Evolutionary conservation across 345 rosid genomes (phyloP).

Genomic region (Citrus medica): DNA sequence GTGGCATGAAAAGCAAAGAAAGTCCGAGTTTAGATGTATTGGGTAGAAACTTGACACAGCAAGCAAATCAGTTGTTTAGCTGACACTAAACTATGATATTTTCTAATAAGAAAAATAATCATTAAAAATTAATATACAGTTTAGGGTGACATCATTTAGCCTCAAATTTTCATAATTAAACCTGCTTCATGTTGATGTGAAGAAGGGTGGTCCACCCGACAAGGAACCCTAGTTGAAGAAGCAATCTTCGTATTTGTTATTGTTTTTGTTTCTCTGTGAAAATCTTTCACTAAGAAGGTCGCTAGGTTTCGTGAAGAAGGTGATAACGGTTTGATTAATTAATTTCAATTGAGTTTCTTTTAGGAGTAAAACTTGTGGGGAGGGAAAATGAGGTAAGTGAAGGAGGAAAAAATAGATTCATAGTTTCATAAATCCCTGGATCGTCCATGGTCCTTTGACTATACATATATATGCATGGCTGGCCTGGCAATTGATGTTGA

Average conservation of each 20-base stretch:
- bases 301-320: constrained; percentile 27
- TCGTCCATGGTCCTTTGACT: constrained; percentile 36
- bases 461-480: neutral
- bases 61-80: constrained; percentile 74
- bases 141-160: constrained; percentile 38
- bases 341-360: constrained; percentile 6
- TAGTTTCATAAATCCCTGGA: neutral
- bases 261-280: constrained; percentile 8
- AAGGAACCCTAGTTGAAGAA: constrained; percentile 54
- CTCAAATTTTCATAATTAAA: constrained; percentile 21
- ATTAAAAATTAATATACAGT: neutral
- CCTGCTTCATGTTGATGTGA: constrained; percentile 22
- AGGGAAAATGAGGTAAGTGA: constrained; percentile 29
- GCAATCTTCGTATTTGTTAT: constrained; percentile 27
- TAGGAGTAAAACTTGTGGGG: constrained; percentile 30
- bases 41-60: constrained; percentile 71
- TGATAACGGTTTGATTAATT: constrained; percentile 1
- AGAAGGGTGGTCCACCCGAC: constrained; percentile 38
- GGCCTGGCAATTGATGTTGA: constrained; percentile 22
- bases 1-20: constrained; percentile 46
- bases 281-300: neutral
- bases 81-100: constrained; percentile 30
- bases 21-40: constrained; percentile 69
- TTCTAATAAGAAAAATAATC: constrained; percentile 16
- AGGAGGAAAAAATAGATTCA: neutral